Evolutionary conservation across 108 stramenopile species (phyloP).

Genomic region (Cylindrotheca fusiformis): DNA sequence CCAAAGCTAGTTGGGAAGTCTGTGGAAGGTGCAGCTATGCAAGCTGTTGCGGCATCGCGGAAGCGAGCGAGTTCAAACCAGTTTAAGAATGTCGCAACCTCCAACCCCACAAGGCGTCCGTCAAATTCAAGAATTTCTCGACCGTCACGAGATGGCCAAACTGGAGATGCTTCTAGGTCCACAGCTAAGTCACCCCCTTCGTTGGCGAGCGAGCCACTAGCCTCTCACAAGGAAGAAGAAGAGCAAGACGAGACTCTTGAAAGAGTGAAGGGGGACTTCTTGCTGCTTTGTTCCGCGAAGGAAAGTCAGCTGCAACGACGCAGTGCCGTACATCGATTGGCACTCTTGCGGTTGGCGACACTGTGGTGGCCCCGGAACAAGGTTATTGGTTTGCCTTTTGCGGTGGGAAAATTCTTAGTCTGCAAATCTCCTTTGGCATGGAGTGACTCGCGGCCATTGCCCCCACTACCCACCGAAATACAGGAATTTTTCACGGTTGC

Average conservation of each 20-base stretch:
- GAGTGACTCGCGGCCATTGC: slow-evolving; percentile 22
- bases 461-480: slow-evolving; percentile 15
- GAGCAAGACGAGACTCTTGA: slow-evolving; percentile 13
- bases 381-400: slow-evolving; percentile 7
- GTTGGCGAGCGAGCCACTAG: too few species aligned
- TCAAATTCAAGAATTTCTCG: too few species aligned
- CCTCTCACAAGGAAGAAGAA: slow-evolving; percentile 6
- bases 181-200: too few species aligned
- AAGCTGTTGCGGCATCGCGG: slow-evolving; percentile 64
- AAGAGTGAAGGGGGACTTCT: slow-evolving; percentile 18
- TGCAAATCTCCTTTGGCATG: slow-evolving; percentile 19
- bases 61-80: slow-evolving; percentile 48
- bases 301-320: slow-evolving; percentile 5
- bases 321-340: slow-evolving; percentile 13
- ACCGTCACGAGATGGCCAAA: too few species aligned
- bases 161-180: too few species aligned
- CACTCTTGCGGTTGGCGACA: slow-evolving; percentile 8
- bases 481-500: slow-evolving; percentile 16
- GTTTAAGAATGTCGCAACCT: slow-evolving; percentile 25
- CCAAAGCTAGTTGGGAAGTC: slow-evolving; percentile 79
- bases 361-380: slow-evolving; percentile 29
- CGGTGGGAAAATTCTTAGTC: slow-evolving; percentile 17
- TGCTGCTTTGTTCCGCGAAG: not conserved
- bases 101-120: not conserved
- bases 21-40: slow-evolving; percentile 75